phyloP scores from a whole-genome alignment of 2,329 filamentous ascomycete genomes.

The Colletotrichum gloeosporioides region DNA sequence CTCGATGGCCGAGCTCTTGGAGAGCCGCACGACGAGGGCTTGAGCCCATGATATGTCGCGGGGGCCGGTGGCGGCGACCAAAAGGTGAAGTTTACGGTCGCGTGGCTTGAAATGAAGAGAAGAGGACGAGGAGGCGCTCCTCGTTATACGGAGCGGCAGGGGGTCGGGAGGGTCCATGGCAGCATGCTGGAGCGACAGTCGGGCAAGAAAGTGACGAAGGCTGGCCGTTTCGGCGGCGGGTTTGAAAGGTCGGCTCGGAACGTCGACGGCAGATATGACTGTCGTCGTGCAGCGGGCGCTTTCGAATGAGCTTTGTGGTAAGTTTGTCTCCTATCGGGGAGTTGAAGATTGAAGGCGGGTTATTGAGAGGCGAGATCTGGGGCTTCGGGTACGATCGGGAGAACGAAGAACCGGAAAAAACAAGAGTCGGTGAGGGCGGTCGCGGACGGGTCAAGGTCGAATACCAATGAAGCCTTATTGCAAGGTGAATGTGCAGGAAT shows the following conservation, averaged over 20 bases:
- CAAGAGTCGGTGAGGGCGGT: background rate
- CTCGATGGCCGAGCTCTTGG: conserved; percentile 67
- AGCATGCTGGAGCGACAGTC: background rate
- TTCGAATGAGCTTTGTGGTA: background rate
- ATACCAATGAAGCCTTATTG: background rate
- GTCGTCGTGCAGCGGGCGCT: background rate
- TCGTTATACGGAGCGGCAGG: conserved; percentile 17
- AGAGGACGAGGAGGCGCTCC: conserved; percentile 36
- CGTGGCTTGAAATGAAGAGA: conserved; percentile 39
- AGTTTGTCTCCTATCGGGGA: background rate
- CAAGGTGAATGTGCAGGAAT: background rate
- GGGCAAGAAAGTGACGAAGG: background rate
- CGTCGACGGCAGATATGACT: background rate
- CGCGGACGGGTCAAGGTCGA: background rate
- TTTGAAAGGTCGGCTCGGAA: background rate
- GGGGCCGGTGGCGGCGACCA: conserved; percentile 70
- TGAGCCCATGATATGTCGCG: conserved; percentile 71
- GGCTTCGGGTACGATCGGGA: background rate
- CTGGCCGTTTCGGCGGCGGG: background rate
- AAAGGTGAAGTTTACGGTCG: conserved; percentile 60
- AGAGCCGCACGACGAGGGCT: conserved; percentile 69
- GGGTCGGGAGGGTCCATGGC: conserved; percentile 18
- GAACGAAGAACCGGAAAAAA: background rate
- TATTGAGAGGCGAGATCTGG: background rate
- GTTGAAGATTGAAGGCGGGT: background rate